phyloP scores from a whole-genome alignment of 2,329 filamentous ascomycete species.

The Fusarium keratoplasticum region DNA sequence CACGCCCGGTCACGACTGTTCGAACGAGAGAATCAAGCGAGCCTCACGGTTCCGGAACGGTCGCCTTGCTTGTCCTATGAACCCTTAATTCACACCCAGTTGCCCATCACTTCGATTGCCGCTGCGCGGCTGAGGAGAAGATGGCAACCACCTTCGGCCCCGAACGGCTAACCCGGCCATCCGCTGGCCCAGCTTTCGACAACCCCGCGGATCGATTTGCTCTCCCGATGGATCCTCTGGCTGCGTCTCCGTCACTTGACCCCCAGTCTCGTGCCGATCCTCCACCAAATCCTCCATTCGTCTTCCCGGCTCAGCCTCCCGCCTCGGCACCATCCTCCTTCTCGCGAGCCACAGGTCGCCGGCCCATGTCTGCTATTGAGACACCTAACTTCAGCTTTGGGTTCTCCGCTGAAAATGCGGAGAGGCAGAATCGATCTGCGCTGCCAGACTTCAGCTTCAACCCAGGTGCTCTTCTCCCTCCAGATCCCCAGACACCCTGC shows the following conservation, averaged over 20 bases:
- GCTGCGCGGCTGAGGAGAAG: conserved; percentile 60
- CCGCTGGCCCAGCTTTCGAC: conserved; percentile 42
- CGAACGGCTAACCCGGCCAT: conserved; percentile 49
- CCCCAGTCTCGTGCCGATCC: conserved; percentile 46
- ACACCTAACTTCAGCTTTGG: conserved; percentile 50
- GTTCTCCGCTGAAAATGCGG: conserved; percentile 46
- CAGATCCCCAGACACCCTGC: conserved; percentile 48
- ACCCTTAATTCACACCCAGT: conserved; percentile 49
- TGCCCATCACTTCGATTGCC: conserved; percentile 59
- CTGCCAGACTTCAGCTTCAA: conserved; percentile 69
- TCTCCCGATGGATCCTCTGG: conserved; percentile 32
- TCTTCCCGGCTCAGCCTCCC: conserved; percentile 67
- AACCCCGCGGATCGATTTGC: conserved; percentile 40
- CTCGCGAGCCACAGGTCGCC: conserved; percentile 61
- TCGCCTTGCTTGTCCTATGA: conserved; percentile 52
- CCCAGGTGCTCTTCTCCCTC: conserved; percentile 61
- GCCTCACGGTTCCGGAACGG: conserved; percentile 7
- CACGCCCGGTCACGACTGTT: conserved; percentile 5
- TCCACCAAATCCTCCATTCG: conserved; percentile 72
- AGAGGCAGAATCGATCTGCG: conserved; percentile 47
- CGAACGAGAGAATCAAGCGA: conserved; percentile 22
- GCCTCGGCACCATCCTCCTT: conserved; percentile 60
- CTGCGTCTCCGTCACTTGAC: conserved; percentile 29
- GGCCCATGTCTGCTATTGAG: conserved; percentile 66
- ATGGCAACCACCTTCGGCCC: conserved; percentile 57